These are phyloP conservation scores for Coleophoma crateriformis DNA, from an alignment of 2,329 filamentous ascomycete species.

Conservation along the genomic window DNA sequence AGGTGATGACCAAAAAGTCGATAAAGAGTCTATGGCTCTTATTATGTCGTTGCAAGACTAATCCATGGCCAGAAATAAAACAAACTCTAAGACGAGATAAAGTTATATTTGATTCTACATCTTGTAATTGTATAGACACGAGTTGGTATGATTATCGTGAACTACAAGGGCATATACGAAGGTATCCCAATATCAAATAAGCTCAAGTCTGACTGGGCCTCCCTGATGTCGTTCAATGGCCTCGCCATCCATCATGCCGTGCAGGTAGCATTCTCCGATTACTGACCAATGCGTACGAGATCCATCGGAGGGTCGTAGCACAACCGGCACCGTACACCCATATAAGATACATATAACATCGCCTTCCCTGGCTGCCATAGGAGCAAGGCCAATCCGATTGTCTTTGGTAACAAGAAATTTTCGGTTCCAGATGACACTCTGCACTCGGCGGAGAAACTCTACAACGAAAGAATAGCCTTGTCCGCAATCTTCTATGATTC, in stretches of 20 bases:
- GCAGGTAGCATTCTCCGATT: constrained; percentile 11
- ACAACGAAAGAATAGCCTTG: constrained; percentile 1
- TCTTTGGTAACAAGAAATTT: constrained; percentile 2
- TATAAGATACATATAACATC: constrained; percentile 8
- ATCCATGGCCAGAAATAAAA: too few species aligned
- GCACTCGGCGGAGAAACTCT: constrained; percentile 7
- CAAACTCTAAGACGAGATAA: too few species aligned
- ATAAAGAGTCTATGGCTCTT: too few species aligned
- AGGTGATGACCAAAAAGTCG: too few species aligned
- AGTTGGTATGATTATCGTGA: too few species aligned
- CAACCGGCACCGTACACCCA: constrained; percentile 10
- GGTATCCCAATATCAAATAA: too few species aligned
- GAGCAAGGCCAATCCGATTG: constrained; percentile 1
- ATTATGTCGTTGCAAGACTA: too few species aligned
- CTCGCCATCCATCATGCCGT: constrained; percentile 13
- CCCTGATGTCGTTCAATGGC: constrained; percentile 1
- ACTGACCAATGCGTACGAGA: neutral
- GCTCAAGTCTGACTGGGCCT: too few species aligned
- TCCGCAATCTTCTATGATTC: constrained; percentile 1
- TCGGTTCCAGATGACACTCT: constrained; percentile 13
- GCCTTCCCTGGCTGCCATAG: neutral
- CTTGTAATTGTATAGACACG: too few species aligned
- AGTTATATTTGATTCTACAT: too few species aligned
- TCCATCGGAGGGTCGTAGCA: neutral
- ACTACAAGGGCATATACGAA: too few species aligned